phyloP scores from a whole-genome alignment of 495 filamentous ascomycete genomes.

The Astrothelium subdiscretum region DNA sequence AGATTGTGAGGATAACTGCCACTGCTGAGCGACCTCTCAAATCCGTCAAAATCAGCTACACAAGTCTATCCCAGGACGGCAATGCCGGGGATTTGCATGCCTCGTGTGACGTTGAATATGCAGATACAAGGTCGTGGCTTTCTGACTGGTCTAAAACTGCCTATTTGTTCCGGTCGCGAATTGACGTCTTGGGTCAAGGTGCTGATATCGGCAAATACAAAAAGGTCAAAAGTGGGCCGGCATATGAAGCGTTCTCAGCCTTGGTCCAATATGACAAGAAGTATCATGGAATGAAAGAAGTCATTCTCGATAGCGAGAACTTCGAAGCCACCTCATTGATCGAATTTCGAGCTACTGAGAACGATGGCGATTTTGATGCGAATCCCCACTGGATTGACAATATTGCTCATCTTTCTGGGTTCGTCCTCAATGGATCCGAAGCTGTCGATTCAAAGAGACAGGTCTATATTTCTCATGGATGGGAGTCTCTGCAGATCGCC shows the following conservation, averaged over 20 bases:
- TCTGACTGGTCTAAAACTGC: background rate
- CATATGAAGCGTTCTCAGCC: background rate
- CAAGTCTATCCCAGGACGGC: background rate
- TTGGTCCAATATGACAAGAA: background rate
- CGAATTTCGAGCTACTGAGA: background rate
- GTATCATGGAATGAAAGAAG: background rate
- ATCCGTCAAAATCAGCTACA: background rate
- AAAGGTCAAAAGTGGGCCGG: background rate
- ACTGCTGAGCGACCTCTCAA: background rate
- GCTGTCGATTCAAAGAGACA: slow-evolving; percentile 5
- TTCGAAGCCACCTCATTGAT: background rate
- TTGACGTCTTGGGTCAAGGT: background rate
- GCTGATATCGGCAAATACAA: background rate
- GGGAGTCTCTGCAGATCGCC: background rate
- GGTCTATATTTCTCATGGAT: slow-evolving; percentile 10
- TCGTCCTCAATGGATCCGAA: slow-evolving; percentile 14
- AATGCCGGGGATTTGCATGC: background rate
- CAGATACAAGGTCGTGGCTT: background rate
- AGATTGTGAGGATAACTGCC: background rate
- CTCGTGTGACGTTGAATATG: background rate
- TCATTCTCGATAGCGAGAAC: background rate
- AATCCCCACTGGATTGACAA: slow-evolving; percentile 14
- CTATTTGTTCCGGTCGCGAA: background rate
- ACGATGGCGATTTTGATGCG: slow-evolving; percentile 11
- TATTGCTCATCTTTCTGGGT: slow-evolving; percentile 16